Conservation (phyloP, 306 rosid species). For the Quercus aquifolioides region DNA sequence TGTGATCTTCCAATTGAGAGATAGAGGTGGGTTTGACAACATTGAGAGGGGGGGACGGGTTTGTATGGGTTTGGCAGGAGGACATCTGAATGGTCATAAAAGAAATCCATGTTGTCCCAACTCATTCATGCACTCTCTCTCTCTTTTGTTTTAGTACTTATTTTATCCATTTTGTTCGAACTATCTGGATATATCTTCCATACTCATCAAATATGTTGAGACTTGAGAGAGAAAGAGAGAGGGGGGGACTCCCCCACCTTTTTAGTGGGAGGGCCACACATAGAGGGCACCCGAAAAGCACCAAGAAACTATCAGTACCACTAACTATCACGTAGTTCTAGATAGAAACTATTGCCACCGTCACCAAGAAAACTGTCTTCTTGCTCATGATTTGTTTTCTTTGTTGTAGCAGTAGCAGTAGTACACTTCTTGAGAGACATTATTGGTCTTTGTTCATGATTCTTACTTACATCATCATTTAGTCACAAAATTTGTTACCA, state of each 20-base stretch:
- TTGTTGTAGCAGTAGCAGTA: background rate
- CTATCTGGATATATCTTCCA: too few species aligned
- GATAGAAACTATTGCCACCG: too few species aligned
- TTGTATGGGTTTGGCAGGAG: too few species aligned
- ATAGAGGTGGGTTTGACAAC: background rate
- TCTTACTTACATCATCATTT: constrained; percentile 2
- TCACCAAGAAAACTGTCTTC: background rate
- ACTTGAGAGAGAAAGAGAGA: background rate
- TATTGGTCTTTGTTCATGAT: constrained; percentile 11
- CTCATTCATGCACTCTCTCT: too few species aligned
- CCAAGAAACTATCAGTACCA: constrained; percentile 28
- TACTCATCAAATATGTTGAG: too few species aligned
- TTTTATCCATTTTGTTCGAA: too few species aligned
- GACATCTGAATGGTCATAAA: too few species aligned
- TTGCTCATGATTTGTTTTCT: background rate
- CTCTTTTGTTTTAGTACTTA: too few species aligned
- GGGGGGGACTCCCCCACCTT: background rate
- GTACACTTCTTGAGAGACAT: background rate
- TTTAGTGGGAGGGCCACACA: constrained; percentile 5
- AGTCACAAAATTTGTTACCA: background rate
- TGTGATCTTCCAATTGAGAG: background rate
- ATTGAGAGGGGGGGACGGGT: background rate
- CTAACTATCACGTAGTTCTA: background rate
- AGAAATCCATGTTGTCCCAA: too few species aligned
- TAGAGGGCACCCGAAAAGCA: constrained; percentile 17